phyloP scores from a whole-genome alignment of 2,329 filamentous ascomycete genomes.

The Didymella segeticola region DNA sequence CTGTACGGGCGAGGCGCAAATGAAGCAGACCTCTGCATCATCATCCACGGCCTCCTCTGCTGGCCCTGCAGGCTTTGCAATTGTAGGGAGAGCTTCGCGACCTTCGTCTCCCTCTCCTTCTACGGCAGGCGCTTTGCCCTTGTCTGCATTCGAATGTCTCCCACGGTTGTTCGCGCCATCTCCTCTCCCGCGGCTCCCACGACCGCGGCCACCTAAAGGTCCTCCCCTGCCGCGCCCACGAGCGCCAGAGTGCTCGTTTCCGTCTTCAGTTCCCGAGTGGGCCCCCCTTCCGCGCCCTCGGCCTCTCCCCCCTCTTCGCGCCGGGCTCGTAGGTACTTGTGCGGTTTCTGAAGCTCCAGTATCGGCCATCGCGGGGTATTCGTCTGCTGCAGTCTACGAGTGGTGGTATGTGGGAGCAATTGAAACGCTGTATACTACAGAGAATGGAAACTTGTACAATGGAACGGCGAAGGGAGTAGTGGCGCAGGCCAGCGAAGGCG shows the following conservation, averaged over 20 bases:
- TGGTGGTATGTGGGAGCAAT: conserved; percentile 1
- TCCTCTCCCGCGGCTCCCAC: conserved; percentile 41
- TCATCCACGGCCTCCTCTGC: conserved; percentile 23
- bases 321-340: conserved; percentile 35
- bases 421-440: conserved; percentile 1
- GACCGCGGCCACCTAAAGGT: conserved; percentile 40
- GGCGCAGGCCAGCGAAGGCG: conserved; percentile 26
- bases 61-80: conserved; percentile 6
- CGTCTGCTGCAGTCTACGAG: conserved; percentile 2
- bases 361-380: conserved; percentile 46
- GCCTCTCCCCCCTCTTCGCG: conserved; percentile 38
- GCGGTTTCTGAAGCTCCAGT: conserved; percentile 32
- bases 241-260: conserved; percentile 25
- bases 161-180: conserved; percentile 41
- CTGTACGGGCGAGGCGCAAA: conserved; percentile 88
- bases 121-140: conserved; percentile 34
- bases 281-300: conserved; percentile 41
- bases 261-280: conserved; percentile 26
- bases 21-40: conserved; percentile 84
- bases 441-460: conserved; percentile 1
- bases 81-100: conserved; percentile 8
- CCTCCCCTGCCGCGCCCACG: conserved; percentile 48
- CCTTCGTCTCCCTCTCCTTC: conserved; percentile 18
- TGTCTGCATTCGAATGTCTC: conserved; percentile 29
- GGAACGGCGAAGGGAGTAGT: neutral